Base-by-base conservation (phyloP, 768 basidiomycete genomes). In the Saitozyma podzolica region DNA sequence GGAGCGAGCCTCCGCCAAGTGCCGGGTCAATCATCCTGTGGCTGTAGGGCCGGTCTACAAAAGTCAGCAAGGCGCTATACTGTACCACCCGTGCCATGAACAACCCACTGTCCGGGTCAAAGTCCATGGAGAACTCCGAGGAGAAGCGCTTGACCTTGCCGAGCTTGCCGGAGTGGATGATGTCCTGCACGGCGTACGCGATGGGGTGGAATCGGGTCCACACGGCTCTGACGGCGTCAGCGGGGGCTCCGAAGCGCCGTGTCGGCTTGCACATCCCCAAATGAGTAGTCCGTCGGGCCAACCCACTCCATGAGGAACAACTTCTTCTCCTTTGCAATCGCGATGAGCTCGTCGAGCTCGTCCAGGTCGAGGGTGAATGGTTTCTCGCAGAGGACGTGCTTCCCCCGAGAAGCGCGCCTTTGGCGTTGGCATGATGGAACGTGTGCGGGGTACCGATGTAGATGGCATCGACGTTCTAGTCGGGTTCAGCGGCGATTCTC, bases 251-350 rank as follows among this genome's bases (percentile, higher is more conserved):
- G 45, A 40, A 64, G 57, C 45, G 20, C 40, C 20, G 8, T 8
- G 10, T 54, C 43, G 19, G 13, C 3, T 20, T 48, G 40, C 13
- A 41, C 40, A 54, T 54, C 7, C 53, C 16, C 20, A 16, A 10
- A 20, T 54, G 8, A n/a, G 11, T 5, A 9, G 8, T 3, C 3
- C 43, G 19, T 39, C 13, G 50, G 17, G 59, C n/a, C 54, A 40
- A 42, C 91, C 91, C 90, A 91, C 80, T 94, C 92, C 91, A 94
- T 93, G 70, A 94, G 85, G 82, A 94, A 94, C 0, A 92, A 84
- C 16, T 86, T 85, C 69, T 88, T 82, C 74, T 90, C 85, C 77
- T 88, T 89, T 2, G 92, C 91, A 17, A 90, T 84, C 9, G 81
- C 81, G 17, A 92, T 81, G 20, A 95, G 83, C 51, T 87, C 85